Conservation (phyloP, 2,329 filamentous ascomycete species). For the Graphium sp. region DNA sequence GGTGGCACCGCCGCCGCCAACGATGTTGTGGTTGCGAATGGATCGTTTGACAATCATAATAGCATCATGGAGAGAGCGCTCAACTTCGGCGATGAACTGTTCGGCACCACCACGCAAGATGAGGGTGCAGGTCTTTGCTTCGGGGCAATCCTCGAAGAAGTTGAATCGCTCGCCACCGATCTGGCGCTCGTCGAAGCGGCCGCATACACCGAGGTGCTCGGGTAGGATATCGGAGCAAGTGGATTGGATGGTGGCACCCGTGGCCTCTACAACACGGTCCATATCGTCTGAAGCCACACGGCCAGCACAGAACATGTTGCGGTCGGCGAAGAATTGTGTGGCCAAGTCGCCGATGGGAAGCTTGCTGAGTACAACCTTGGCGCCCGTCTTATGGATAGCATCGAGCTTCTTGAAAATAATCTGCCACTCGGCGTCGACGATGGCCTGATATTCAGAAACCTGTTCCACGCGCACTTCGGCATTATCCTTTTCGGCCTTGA, state of each 20-base stretch:
- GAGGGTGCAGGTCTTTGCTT: constrained; percentile 91
- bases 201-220: constrained; percentile 83
- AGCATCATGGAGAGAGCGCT: constrained; percentile 92
- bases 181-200: constrained; percentile 83
- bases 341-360: constrained; percentile 93
- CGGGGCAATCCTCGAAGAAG: constrained; percentile 91
- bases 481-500: constrained; percentile 99
- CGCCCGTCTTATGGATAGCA: constrained; percentile 80
- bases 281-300: constrained; percentile 84
- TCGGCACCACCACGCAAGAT: constrained; percentile 91
- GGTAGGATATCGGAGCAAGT: constrained; percentile 90
- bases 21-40: constrained; percentile 85
- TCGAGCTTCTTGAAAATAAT: constrained; percentile 99
- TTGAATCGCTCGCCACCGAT: constrained; percentile 97
- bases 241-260: constrained; percentile 80
- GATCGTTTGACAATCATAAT: constrained; percentile 99
- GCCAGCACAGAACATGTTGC: constrained; percentile 95
- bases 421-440: constrained; percentile 98
- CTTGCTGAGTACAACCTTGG: constrained; percentile 94
- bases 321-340: constrained; percentile 94
- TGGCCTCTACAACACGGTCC: constrained; percentile 90
- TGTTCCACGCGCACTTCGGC: constrained; percentile 96
- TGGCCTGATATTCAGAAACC: constrained; percentile 97
- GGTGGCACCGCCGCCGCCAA: constrained; percentile 82
- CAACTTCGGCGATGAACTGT: constrained; percentile 97